Evolutionary conservation across 2,329 filamentous ascomycete species (phyloP), one percentile per base, ranked within the genome.

Genomic region (Lachnellula subtilissima): DNA sequence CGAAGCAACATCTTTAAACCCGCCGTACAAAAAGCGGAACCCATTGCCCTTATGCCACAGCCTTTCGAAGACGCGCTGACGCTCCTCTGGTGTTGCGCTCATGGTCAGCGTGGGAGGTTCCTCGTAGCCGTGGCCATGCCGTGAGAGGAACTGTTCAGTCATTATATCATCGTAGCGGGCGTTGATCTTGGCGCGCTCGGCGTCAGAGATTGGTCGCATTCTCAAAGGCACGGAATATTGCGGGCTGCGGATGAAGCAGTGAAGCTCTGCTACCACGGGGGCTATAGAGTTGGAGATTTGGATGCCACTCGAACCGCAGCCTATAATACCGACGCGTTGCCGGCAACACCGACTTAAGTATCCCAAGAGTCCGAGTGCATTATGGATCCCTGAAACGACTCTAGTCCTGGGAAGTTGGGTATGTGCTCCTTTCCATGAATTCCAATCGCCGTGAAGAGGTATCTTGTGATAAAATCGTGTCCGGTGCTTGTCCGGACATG

Each of bases 301-400:
- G 14, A 67, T 65, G 1, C 60, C 73, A 9, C 70, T 69, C 25
- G 72, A 66, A 6, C 73, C 72, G 48, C 67, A 69, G 28, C 70
- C 70, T 51, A 72, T 70, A 39, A 72, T 58, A 12, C 64, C 70
- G 9, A 71, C 62, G 46, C 65, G 57, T 71, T 72, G 35, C 57
- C 64, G 5, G 48, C 39, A 25, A 61, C 57, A 52, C 68, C 59
- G 25, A 75, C 61, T 0, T 71, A 69, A 19, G 37, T 17, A 17
- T 75, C 71, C 73, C 75, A 78, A 4, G 47, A 50, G 1, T 76
- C 75, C 35, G 69, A 74, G 58, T 79, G 76, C 51, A 74, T 60
- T 3, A 77, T 55, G 48, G 72, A 68, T 2, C 76, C 76, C 55
- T 75, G 68, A 62, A 80, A 81, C 5, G 69, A 65, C n/a, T 77